Evolutionary conservation across 2,329 filamentous ascomycete genomes (phyloP), one percentile per base, ranked within the genome.

Genomic region (Botryotinia globosa): DNA sequence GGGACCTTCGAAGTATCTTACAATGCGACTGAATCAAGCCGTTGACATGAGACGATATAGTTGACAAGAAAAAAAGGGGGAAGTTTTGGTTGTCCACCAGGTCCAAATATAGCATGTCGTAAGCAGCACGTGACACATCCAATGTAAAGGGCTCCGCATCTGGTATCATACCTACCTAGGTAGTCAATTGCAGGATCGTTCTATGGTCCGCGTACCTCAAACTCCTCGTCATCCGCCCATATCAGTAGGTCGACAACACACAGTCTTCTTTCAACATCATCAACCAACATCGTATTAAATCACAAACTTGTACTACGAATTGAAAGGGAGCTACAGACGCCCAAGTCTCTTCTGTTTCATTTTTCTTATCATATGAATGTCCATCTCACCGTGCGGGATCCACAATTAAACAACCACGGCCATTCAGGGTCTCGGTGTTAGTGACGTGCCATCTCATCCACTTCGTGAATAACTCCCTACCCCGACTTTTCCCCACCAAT

Each of bases 381-480:
- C 22, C 54, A 68, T 42, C 70, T 72, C 32, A 51, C 70, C 63
- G 70, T 54, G 65, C 48, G 70, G 63, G 64, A 44, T 72, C 70
- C 70, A 72, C 70, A 65, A 58, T 65, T 56, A 56, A 42, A 22
- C 70, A 32, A 58, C 20, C 65, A 54, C 51, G 37, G 44, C 64
- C 48, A 72, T 72, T 67, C 65, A 67, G 48, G 48, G 65, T 56
- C 48, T 67, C n/a, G 65, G 34, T 56, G 48, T 67, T 68, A 72
- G 70, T 72, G 70, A 68, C 70, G 70, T 72, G 70, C 63, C 70
- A 72, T 72, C 70, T 68, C 63, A 68, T 72, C 64, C 70, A 67
- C 54, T 34, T 29, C 58, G 39, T 63, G 68, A 45, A 72, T 64
- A 39, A 61, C 51, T 62, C 29, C 39, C 44, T 62, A 69, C 71